Base-by-base conservation (phyloP, 768 basidiomycete species). In the Pleurotus pulmonarius region DNA sequence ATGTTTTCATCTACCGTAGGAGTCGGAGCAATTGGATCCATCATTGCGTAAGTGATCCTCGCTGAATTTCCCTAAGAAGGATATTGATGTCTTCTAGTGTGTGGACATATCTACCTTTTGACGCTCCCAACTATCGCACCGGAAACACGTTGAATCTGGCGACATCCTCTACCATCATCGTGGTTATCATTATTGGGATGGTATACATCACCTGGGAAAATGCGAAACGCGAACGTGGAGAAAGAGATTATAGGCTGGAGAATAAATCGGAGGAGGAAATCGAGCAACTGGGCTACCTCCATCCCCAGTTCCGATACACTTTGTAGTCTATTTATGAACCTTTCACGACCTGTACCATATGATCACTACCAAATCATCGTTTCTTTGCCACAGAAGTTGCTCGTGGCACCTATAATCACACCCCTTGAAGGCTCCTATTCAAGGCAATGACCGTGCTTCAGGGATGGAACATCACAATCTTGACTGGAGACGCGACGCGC, bases 71-170 rank as follows among this genome's bases (percentile, higher is more conserved):
- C 29, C 9, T 8, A 8, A 34, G 3, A 34, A 34, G 2, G 9
- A 34, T 34, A 9, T 11, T 34, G 29, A 34, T 13, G 18, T 49
- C 25, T 55, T 55, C 3, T 54, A 77, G 76, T 46, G 77, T 77
- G 2, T 78, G 77, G 78, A 76, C 78, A 4, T 80, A 80, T 58
- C 62, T 78, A 11, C 75, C 78, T 3, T 61, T 62, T 9, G 79
- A 80, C 58, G 73, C 76, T 1, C 79, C 77, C 2, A 68, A 79
- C 56, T 80, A 69, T 57, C 77, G 73, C 59, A 73, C 73, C 46
- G 79, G 78, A 20, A 79, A 78, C 61, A 65, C 70, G 2, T 66
- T 79, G 29, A 79, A 79, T 58, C 70, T 80, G 4, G 74, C 69
- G 3, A 70, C 76, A 2, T 70, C 65, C 25, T 64, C 65, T 22